Evolutionary conservation across 345 rosid species (phyloP), one percentile per base, ranked within the genome.

Genomic region (Euphorbia lathyris): DNA sequence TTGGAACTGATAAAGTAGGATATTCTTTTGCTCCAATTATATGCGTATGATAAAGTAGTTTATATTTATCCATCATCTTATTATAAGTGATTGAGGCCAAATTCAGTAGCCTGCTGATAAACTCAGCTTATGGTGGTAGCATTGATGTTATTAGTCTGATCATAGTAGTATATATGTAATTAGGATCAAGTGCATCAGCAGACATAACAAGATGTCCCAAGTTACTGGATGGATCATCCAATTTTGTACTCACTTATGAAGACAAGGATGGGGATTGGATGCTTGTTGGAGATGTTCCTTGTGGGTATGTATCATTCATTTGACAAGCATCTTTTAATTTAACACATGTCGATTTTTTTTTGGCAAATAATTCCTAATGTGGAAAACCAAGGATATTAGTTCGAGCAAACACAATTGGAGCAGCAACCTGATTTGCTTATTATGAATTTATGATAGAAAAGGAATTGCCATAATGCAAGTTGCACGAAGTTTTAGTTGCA

Each of bases 231-330:
- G 93, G 88, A 34, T 90, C 90, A 67, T 88, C 88, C 36, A 93
- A 86, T 55, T 91, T 87, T 77, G 88, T 87, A 72, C 84, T 91
- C 51, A 86, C 96, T 23, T 94, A 88, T n/a, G 90, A 94, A 81
- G 98, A 94, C 75, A 91, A 84, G 77, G 98, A 94, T 0, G 98
- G 97, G 62, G 98, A 94, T 79, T 91, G 97, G 97, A 91, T 94
- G 97, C 98, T 94, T 50, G 93, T 88, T 66, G 98, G 98, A 32
- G 98, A 94, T 81, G 95, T 91, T 57, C 98, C 98, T 20, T 94
- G 98, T 97, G 84, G 86, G 98, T 91, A 86, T 52, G 81, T 78
- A 79, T 77, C 65, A 66, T 73, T 32, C 56, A 59, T 58, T 47
- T 16, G 36, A 11, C 9, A 5, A 14, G 7, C 58, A 23, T 70